Evolutionary conservation across 495 filamentous ascomycete species (phyloP).

Genomic region (Penicillium mononematosum): DNA sequence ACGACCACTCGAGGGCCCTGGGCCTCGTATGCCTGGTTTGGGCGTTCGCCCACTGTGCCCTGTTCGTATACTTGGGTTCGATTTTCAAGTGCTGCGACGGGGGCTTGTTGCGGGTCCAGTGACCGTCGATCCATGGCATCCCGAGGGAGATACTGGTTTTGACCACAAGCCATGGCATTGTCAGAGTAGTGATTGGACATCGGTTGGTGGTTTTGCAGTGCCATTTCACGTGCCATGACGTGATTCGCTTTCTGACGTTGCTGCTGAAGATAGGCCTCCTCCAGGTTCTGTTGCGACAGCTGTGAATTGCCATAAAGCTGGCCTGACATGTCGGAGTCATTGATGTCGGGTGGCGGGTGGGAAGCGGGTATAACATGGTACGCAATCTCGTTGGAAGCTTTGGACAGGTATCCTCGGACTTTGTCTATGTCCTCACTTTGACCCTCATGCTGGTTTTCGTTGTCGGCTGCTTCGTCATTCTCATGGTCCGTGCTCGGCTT

Average conservation of each 20-base stretch:
- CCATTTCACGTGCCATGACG: conserved; percentile 45
- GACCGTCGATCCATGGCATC: conserved; percentile 39
- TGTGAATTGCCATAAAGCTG: conserved; percentile 49
- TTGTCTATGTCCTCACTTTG: conserved; percentile 56
- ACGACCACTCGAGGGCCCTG: conserved; percentile 49
- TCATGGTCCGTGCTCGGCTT: conserved; percentile 42
- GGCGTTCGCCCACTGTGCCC: conserved; percentile 51
- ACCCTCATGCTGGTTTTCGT: conserved; percentile 59
- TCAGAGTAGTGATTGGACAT: conserved; percentile 45
- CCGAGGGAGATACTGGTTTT: conserved; percentile 34
- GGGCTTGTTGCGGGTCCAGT: conserved; percentile 38
- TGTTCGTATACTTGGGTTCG: conserved; percentile 41
- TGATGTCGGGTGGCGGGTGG: conserved; percentile 46
- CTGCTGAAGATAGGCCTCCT: conserved; percentile 51
- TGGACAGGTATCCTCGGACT: conserved; percentile 52
- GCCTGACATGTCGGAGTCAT: conserved; percentile 47
- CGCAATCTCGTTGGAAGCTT: conserved; percentile 54
- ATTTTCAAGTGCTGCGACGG: conserved; percentile 39
- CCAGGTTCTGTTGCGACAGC: conserved; percentile 47
- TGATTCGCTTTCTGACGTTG: conserved; percentile 48
- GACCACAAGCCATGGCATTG: conserved; percentile 35
- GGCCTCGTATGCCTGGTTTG: conserved; percentile 57
- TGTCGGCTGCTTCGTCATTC: conserved; percentile 34
- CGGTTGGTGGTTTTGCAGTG: conserved; percentile 49
- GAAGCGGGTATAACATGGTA: conserved; percentile 55